Conservation (phyloP, 2,329 filamentous ascomycete genomes). For the Pseudocercospora fuligena region DNA sequence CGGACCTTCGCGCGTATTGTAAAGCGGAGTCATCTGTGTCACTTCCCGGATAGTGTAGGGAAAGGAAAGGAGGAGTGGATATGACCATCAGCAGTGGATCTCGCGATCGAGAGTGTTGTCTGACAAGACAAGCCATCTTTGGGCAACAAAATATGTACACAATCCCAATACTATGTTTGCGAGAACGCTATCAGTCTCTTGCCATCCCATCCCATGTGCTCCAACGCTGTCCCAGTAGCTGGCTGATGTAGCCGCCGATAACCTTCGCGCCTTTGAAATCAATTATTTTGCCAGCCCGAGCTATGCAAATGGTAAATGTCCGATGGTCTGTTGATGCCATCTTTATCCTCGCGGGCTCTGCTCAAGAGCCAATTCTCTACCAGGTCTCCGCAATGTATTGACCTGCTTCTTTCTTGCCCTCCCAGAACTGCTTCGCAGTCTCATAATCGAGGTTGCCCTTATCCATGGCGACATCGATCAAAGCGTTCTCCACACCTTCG, state of each 20-base stretch:
- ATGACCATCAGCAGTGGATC: neutral
- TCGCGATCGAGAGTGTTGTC: neutral
- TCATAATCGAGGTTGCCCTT: conserved; percentile 85
- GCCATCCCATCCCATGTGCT: conserved; percentile 3
- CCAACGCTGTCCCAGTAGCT: neutral
- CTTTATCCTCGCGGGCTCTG: neutral
- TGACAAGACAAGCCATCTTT: neutral
- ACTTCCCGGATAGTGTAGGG: neutral
- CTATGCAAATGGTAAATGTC: neutral
- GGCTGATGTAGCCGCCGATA: neutral
- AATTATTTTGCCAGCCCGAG: conserved; percentile 1
- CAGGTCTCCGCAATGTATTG: conserved; percentile 83
- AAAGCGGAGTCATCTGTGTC: too few relatives aligned
- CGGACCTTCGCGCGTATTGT: too few relatives aligned
- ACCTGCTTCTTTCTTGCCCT: conserved; percentile 85
- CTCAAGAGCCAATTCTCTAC: conserved; percentile 23
- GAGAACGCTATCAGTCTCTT: conserved; percentile 27
- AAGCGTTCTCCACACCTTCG: conserved; percentile 86
- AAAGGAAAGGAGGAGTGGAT: neutral
- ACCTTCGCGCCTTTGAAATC: conserved; percentile 4
- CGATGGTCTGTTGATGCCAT: neutral
- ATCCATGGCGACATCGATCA: conserved; percentile 88
- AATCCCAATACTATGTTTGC: conserved; percentile 11
- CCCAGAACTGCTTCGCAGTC: conserved; percentile 87
- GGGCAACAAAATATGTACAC: conserved; percentile 10